Conservation (phyloP, 139 green algal species). For the Coelastrella sp. region DNA sequence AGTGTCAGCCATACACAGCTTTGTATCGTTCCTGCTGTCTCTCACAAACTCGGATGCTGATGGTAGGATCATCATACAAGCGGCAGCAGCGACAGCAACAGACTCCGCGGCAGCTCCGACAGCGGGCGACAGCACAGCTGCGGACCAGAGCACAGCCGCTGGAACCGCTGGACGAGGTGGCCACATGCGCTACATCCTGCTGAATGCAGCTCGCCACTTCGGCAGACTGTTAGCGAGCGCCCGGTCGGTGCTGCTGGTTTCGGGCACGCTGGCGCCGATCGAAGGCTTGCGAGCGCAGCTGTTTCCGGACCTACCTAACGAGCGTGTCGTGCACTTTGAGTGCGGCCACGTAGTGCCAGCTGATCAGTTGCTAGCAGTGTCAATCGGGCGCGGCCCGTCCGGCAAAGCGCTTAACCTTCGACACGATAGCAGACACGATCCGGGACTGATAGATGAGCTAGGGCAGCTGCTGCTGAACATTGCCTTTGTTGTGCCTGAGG, state of each 20-base stretch:
- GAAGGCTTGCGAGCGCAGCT: constrained; percentile 69
- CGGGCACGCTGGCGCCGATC: constrained; percentile 92
- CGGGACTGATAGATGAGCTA: constrained; percentile 78
- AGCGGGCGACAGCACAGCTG: neutral
- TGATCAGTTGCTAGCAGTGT: constrained; percentile 76
- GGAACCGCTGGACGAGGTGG: neutral
- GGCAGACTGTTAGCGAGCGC: constrained; percentile 56
- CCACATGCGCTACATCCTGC: constrained; percentile 84
- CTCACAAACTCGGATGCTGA: constrained; percentile 89
- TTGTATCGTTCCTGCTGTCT: constrained; percentile 80
- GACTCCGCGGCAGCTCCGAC: neutral
- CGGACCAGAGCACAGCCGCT: neutral
- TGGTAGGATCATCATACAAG: constrained; percentile 84
- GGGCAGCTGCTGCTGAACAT: constrained; percentile 81
- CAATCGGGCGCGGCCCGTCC: constrained; percentile 72
- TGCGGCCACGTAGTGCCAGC: constrained; percentile 92
- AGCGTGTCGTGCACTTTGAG: constrained; percentile 72
- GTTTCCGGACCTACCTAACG: constrained; percentile 63
- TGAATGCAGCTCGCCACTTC: constrained; percentile 93
- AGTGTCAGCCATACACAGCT: constrained; percentile 68
- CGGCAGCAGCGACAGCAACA: constrained; percentile 21
- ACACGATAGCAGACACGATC: constrained; percentile 56
- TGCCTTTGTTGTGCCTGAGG: constrained; percentile 77
- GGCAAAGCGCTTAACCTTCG: constrained; percentile 80
- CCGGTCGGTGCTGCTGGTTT: constrained; percentile 89